Evolutionary conservation across 331 rosid genomes (phyloP).

Genomic region (Telfairia occidentalis): DNA sequence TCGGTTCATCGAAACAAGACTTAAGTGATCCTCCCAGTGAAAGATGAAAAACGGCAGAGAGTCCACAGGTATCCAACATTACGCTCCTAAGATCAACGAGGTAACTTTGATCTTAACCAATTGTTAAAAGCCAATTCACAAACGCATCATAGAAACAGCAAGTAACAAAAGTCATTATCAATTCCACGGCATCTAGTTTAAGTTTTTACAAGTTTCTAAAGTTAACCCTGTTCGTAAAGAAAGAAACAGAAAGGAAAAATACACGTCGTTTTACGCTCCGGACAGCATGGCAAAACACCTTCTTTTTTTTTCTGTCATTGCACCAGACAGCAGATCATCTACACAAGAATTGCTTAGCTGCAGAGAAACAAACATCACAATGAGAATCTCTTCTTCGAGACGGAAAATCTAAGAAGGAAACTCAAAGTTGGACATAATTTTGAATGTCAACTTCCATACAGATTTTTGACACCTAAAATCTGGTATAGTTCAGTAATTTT

Average conservation of each 20-base stretch:
- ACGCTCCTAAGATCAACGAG: neutral
- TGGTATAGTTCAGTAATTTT: neutral
- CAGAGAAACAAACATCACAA: neutral
- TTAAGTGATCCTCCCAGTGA: neutral
- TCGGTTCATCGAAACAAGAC: neutral
- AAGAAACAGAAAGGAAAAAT: neutral
- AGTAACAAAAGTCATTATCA: neutral
- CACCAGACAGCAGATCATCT: slow-evolving; percentile 4
- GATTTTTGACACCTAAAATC: neutral
- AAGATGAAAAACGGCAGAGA: neutral
- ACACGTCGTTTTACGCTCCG: neutral
- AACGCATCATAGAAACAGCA: neutral
- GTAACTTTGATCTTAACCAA: neutral
- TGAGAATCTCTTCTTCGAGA: neutral
- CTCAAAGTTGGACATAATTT: neutral
- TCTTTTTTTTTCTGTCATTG: neutral
- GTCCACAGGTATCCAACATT: neutral
- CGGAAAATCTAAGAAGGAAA: neutral
- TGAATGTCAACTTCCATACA: neutral
- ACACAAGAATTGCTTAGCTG: slow-evolving; percentile 10
- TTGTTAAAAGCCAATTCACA: neutral
- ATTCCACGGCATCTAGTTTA: neutral
- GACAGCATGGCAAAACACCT: neutral
- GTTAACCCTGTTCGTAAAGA: neutral
- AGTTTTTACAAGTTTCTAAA: slow-evolving; percentile 2